These are phyloP conservation scores for Fusarium sp. DNA, from an alignment of 2,329 filamentous ascomycete species.

Conservation along the genomic window DNA sequence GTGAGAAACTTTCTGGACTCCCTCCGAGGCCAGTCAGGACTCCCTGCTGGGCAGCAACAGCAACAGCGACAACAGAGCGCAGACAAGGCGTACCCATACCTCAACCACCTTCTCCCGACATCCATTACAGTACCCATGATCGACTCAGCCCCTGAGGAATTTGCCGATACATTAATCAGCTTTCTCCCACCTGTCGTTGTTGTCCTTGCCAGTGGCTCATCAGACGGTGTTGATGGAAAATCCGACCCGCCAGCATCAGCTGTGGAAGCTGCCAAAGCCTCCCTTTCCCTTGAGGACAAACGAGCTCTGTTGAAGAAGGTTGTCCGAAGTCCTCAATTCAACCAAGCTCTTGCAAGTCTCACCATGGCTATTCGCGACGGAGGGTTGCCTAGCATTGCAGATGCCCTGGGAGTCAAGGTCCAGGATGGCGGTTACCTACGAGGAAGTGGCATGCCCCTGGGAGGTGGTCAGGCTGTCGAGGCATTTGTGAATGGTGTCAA, in stretches of 20 bases:
- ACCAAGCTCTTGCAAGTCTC: slow-evolving; percentile 85
- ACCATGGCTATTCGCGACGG: slow-evolving; percentile 92
- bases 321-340: slow-evolving; percentile 89
- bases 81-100: slow-evolving; percentile 80
- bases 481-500: slow-evolving; percentile 92
- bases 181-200: slow-evolving; percentile 85
- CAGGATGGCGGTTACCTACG: slow-evolving; percentile 86
- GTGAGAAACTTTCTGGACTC: slow-evolving; percentile 93
- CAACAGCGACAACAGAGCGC: slow-evolving; percentile 51
- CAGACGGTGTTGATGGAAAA: slow-evolving; percentile 67
- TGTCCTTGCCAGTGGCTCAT: slow-evolving; percentile 76
- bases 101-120: slow-evolving; percentile 86
- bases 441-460: slow-evolving; percentile 84
- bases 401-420: slow-evolving; percentile 84
- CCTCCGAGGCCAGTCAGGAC: slow-evolving; percentile 69
- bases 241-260: slow-evolving; percentile 77
- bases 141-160: slow-evolving; percentile 71
- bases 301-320: slow-evolving; percentile 84
- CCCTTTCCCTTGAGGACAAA: slow-evolving; percentile 81
- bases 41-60: slow-evolving; percentile 53
- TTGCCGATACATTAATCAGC: slow-evolving; percentile 80
- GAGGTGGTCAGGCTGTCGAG: slow-evolving; percentile 89
- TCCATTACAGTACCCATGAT: slow-evolving; percentile 83
- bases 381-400: slow-evolving; percentile 88
- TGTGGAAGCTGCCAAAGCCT: slow-evolving; percentile 78